Evolutionary conservation across 192 early-diverging fungal species (phyloP).

Genomic region (Rhizophagus clarus): DNA sequence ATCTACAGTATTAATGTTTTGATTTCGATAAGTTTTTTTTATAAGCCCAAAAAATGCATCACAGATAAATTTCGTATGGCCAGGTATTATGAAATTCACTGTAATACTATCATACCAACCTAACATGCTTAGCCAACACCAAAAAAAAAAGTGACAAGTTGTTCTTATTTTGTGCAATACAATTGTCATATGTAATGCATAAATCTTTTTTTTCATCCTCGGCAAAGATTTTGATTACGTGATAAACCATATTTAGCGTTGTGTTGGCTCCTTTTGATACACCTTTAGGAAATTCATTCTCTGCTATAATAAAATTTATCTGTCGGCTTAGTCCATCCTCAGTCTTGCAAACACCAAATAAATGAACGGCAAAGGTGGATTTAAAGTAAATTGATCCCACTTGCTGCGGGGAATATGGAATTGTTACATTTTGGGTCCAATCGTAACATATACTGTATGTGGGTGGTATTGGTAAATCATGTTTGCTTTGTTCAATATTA

Average conservation of each 20-base stretch:
- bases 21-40: too few species aligned
- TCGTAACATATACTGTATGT: constrained; percentile 19
- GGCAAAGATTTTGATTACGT: too few species aligned
- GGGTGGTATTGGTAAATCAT: not conserved
- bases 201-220: too few species aligned
- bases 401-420: constrained; percentile 8
- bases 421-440: constrained; percentile 8
- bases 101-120: too few species aligned
- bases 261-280: not conserved
- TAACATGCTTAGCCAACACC: not conserved
- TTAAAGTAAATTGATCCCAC: constrained; percentile 16
- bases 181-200: not conserved
- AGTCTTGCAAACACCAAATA: constrained; percentile 4
- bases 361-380: not conserved
- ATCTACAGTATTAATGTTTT: too few species aligned
- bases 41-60: too few species aligned
- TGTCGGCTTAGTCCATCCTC: not conserved
- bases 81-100: too few species aligned
- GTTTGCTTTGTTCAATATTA: not conserved
- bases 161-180: too few species aligned
- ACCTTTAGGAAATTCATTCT: constrained; percentile 6
- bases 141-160: not conserved
- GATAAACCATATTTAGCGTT: constrained; percentile 5
- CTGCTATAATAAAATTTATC: constrained; percentile 16
- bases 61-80: too few species aligned